Conservation (phyloP, 108 stramenopile species). For the Cylindrotheca fusiformis region DNA sequence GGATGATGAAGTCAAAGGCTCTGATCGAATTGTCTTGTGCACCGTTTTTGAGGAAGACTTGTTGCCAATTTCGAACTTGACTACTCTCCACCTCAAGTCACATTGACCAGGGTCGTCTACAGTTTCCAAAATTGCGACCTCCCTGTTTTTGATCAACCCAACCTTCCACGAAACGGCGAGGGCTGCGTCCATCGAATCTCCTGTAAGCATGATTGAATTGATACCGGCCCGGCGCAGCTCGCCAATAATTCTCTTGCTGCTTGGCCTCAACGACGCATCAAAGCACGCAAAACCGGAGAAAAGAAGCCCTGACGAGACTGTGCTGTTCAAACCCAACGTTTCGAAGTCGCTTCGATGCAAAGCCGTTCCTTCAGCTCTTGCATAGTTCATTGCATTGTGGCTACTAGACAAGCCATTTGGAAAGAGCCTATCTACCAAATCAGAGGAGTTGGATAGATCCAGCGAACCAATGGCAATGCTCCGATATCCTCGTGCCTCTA, state of each 20-base stretch:
- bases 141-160: conserved; percentile 23
- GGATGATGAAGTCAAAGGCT: conserved; percentile 4
- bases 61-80: neutral
- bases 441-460: conserved; percentile 28
- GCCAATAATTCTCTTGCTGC: conserved; percentile 41
- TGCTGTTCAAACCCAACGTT: conserved; percentile 1
- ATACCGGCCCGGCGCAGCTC: conserved; percentile 43
- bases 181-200: conserved; percentile 54
- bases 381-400: neutral
- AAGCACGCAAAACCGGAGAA: conserved; percentile 62
- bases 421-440: conserved; percentile 23
- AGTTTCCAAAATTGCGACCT: conserved; percentile 39
- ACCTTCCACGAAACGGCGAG: conserved; percentile 41
- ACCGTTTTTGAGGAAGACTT: conserved; percentile 13
- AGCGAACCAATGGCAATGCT: conserved; percentile 45
- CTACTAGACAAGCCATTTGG: conserved; percentile 37
- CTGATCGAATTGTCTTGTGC: conserved; percentile 9
- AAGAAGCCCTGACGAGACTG: neutral
- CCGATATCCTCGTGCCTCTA: conserved; percentile 47
- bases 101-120: neutral
- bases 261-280: conserved; percentile 51
- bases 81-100: conserved; percentile 4
- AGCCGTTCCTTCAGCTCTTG: conserved; percentile 17
- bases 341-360: conserved; percentile 48
- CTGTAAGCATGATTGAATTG: conserved; percentile 56